phyloP scores from a whole-genome alignment of 331 rosid species.

The Acacia concinna region DNA sequence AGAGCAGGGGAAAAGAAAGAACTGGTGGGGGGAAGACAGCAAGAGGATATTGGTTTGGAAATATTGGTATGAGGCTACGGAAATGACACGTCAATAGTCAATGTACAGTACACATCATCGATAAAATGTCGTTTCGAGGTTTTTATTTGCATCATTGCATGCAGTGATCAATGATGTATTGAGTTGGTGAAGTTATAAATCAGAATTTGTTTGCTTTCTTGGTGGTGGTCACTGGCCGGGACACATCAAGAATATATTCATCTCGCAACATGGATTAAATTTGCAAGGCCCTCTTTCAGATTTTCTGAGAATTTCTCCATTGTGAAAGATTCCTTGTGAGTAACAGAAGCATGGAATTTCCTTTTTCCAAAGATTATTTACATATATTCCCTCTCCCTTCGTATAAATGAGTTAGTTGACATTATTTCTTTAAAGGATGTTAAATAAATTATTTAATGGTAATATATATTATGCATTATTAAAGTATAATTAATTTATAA shows the following conservation, averaged over 20 bases:
- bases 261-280: background rate
- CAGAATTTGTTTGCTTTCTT: background rate
- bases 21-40: no score
- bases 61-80: constrained; percentile 53
- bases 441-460: no score
- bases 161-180: background rate
- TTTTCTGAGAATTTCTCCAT: background rate
- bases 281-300: background rate
- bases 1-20: background rate
- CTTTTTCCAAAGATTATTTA: background rate
- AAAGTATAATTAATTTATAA: no score
- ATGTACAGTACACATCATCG: background rate
- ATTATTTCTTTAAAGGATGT: no score
- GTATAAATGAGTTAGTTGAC: no score
- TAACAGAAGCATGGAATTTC: background rate
- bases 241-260: background rate
- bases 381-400: no score
- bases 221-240: background rate
- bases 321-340: background rate
- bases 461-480: no score
- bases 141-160: background rate
- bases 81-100: constrained; percentile 60
- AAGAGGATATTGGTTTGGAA: constrained; percentile 40
- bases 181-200: background rate
- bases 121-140: background rate